A percentile compares a stretch with the other conserved stretches of the same genome.
phyloP scores from a whole-genome alignment of 202 grass and related monocot species.

The Alloteropsis angusta region DNA sequence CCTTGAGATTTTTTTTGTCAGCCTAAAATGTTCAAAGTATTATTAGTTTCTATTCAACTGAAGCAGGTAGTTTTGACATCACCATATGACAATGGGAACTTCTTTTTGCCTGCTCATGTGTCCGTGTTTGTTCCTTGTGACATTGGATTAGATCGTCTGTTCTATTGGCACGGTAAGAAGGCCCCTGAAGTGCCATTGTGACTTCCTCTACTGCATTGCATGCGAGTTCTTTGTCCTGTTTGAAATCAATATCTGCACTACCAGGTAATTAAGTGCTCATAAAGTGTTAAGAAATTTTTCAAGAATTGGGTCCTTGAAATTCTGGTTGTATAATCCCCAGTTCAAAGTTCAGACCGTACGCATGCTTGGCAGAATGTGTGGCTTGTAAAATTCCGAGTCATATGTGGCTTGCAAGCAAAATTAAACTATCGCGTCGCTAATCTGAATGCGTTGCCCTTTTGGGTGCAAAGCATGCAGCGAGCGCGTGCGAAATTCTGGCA shows the following conservation, averaged over 20 bases:
- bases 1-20: background rate
- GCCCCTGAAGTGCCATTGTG: background rate
- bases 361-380: background rate
- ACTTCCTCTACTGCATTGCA: background rate
- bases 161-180: background rate
- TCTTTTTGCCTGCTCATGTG: background rate
- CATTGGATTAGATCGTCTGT: background rate
- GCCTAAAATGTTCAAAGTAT: background rate
- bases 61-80: background rate
- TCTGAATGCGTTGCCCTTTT: background rate
- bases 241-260: background rate
- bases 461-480: background rate
- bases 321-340: background rate
- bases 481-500: background rate
- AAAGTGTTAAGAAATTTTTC: background rate
- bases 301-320: background rate
- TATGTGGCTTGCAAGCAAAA: background rate
- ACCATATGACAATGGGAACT: too few relatives aligned
- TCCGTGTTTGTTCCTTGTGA: background rate
- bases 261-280: background rate
- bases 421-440: background rate
- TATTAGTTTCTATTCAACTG: background rate
- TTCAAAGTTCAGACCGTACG: background rate
- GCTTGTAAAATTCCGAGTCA: background rate
- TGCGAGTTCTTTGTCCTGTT: background rate